Base-by-base conservation (phyloP, 345 rosid genomes). In the Salix dunnii region DNA sequence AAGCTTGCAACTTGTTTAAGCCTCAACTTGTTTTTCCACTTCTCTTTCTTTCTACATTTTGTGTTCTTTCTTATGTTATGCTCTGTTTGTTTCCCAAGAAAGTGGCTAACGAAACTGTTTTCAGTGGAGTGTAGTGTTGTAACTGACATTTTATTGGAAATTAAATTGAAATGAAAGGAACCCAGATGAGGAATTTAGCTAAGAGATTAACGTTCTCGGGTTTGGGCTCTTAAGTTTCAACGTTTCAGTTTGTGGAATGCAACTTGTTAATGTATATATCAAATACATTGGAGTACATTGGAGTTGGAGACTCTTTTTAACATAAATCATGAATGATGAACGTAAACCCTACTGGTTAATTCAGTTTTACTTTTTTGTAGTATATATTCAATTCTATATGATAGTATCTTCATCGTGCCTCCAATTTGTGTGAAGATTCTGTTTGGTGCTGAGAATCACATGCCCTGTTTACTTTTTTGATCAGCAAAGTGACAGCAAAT, bases 21-120 rank as follows among this genome's bases (percentile, higher is more conserved):
- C n/a, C n/a, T n/a, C n/a, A 38, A 82, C 85, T 88, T 13, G 91
- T 72, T 9, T 31, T 11, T 49, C 49, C 30, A 28, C 20, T 7
- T 67, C 53, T 64, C 40, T 49, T 70, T 69, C 43, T 14, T 33
- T 5, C 75, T 64, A 43, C 55, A 68, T 12, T 10, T 27, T n/a
- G 58, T 49, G 58, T 49, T 49, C 7, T 49, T 18, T 49, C 55
- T 16, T 18, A 49, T 49, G 58, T 18, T 18, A 18, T 49, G 25
- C 31, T 12, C 55, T 67, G n/a, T 75, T 67, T 67, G 18, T 20
- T 23, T 36, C 10, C 31, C 55, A 10, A 42, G 35, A 63, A 31
- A 27, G 5, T 63, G 55, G 4, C 23, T 31, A 10, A 14, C 14
- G 28, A 18, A 48, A 71, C 30, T 20, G 13, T 17, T 36, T 16